Base-by-base conservation (phyloP, 1,139 yeast species). In the Geotrichum aggregatum region DNA sequence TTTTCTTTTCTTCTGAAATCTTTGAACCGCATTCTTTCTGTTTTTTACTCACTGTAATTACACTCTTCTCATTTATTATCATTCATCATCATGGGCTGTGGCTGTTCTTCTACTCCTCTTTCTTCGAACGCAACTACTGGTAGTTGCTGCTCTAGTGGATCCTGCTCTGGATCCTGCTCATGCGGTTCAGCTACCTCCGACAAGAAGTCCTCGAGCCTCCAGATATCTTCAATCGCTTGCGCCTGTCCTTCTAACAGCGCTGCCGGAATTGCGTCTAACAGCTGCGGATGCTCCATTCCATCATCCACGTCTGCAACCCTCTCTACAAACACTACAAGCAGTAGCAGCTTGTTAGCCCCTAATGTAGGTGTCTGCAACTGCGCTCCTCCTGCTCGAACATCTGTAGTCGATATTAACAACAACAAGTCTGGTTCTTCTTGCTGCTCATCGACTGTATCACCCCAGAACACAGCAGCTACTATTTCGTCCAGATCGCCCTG, bases 81-180 rank as follows among this genome's bases (percentile, higher is more conserved):
- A 36, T n/a, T 8, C 24, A 8, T 24, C 44, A 41, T 19, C 8
- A 41, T 41, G 44, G 34, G 30, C 44, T 41, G 44, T 28, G 44
- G 44, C 19, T 41, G 44, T 22, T 26, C 44, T 22, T 41, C 44
- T 22, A 18, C 43, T 21, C 14, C 34, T 34, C 36, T 34, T n/a
- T 34, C 36, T 34, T 8, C 36, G 7, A 34, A 34, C 18, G 36
- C 36, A n/a, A 34, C 36, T 34, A 11, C 44, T 11, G 16, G 24
- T 13, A 11, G 44, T 35, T 19, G 35, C 44, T n/a, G 44, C 35
- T 19, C 44, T 1, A 13, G 24, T 22, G 35, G 30, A n/a, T 41
- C 21, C 43, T 18, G 22, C 30, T 22, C 44, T 14, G 14, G 21
- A 18, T 39, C 43, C 18, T 39, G 43, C 43, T 10, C n/a, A 6